Evolutionary conservation across 2,329 filamentous ascomycete species (phyloP).

Genomic region (Botrytis pseudocinerea): DNA sequence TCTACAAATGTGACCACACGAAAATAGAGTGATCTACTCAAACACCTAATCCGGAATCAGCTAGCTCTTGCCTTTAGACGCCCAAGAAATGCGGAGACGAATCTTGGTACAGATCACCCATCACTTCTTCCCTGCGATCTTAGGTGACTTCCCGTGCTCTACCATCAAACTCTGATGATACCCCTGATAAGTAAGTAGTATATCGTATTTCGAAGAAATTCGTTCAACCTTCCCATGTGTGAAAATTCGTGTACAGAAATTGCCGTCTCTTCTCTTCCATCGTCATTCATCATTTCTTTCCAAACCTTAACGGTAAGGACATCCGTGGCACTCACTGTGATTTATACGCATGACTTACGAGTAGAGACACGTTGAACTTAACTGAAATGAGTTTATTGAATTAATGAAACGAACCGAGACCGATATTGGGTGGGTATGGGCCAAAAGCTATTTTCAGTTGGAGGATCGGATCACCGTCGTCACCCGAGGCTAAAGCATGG

Average conservation of each 20-base stretch:
- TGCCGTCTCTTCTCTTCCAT: background rate
- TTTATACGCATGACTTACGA: background rate
- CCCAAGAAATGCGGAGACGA: conserved; percentile 5
- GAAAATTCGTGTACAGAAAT: background rate
- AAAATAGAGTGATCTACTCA: background rate
- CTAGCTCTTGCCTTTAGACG: conserved; percentile 12
- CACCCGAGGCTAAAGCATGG: conserved; percentile 2
- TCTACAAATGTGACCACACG: background rate
- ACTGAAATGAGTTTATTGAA: background rate
- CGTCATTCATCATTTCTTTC: background rate
- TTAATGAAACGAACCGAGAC: background rate
- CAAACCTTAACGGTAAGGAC: background rate
- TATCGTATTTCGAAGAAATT: too few relatives aligned
- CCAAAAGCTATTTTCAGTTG: conserved; percentile 1
- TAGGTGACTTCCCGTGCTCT: background rate
- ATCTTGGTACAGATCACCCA: conserved; percentile 16
- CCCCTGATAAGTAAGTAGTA: too few relatives aligned
- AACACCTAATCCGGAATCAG: background rate
- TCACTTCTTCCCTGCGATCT: background rate
- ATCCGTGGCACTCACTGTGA: background rate
- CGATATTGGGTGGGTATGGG: background rate
- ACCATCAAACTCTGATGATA: conserved; percentile 1
- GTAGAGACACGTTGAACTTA: background rate
- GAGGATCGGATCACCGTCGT: background rate
- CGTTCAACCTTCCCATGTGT: background rate